Evolutionary conservation across 179 eudicot genomes (phyloP), one percentile per base, ranked within the genome.

Genomic region (Silene noctiflora): DNA sequence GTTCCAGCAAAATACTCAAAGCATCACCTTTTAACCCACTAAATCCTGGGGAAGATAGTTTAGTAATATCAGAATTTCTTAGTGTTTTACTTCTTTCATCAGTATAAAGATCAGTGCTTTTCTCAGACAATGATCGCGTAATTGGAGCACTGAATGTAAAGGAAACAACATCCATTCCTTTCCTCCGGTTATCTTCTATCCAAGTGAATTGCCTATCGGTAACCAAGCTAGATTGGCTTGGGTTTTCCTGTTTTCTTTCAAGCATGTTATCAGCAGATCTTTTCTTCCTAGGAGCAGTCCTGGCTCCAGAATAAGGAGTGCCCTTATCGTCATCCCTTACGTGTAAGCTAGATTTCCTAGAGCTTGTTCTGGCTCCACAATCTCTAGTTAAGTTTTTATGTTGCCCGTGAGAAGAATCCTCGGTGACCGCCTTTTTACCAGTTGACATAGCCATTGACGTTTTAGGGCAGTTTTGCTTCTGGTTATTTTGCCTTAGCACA

Each of bases 131-230:
- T 17, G 90, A 77, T 55, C 91, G 82, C 21, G 91, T 78, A 79
- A 91, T 84, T 27, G 98, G 99, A 82, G 98, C 80, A 67, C 85
- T 89, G 80, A 95, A 95, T 48, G 99, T 93, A 82, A 95, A 95
- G 64, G 99, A 95, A 82, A 95, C 87, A 78, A 93, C 92, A 83
- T 91, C 98, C 76, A 82, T 86, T 67, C 92, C 96, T 74, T 88
- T 88, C 81, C 83, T 89, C 74, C 86, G 81, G 78, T 77, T 85
- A 66, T 91, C 97, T 84, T 88, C 93, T 53, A 80, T 77, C 87
- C 85, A 81, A 77, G 70, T 42, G 55, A 74, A 84, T 77, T 87
- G 86, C 59, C 81, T 78, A 74, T 85, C 89, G 63, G 60, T 66
- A 44, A 71, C 56, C 62, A 61, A 64, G 75, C 77, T 75, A 73